These are phyloP conservation scores for Globisporangium nagaii DNA, from an alignment of 352 stramenopile genomes.

Conservation along the genomic window DNA sequence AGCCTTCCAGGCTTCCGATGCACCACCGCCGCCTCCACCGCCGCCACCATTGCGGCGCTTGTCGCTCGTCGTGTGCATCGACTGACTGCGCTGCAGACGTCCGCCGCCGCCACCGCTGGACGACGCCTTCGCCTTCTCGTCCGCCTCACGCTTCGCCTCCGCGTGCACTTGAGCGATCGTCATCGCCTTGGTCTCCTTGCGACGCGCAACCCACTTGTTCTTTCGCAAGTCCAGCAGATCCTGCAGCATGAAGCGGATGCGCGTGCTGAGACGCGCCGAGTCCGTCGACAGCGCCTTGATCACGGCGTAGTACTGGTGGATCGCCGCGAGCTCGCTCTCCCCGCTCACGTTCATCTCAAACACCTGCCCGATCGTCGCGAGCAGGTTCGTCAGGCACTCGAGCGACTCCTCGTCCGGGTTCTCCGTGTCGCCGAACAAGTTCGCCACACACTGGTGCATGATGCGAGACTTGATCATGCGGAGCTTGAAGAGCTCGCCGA, in stretches of 20 bases:
- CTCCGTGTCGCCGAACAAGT: constrained; percentile 69
- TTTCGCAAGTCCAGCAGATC: constrained; percentile 72
- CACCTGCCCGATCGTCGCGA: constrained; percentile 90
- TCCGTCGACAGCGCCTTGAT: constrained; percentile 68
- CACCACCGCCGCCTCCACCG: constrained; percentile 31
- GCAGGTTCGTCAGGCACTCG: constrained; percentile 93
- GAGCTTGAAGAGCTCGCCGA: constrained; percentile 95
- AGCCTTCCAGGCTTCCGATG: constrained; percentile 60
- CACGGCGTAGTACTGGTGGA: constrained; percentile 62
- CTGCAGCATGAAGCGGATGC: constrained; percentile 82
- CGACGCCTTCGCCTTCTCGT: constrained; percentile 57
- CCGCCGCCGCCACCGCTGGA: constrained; percentile 16
- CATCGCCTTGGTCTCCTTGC: constrained; percentile 82
- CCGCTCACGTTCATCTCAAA: constrained; percentile 66
- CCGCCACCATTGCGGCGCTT: constrained; percentile 28
- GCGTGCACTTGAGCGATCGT: constrained; percentile 79
- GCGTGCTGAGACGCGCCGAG: constrained; percentile 61
- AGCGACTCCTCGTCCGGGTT: constrained; percentile 92
- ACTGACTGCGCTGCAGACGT: constrained; percentile 59
- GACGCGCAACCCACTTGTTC: constrained; percentile 68
- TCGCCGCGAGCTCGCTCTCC: constrained; percentile 45
- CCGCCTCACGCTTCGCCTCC: constrained; percentile 61
- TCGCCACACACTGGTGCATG: constrained; percentile 90
- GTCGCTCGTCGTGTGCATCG: constrained; percentile 39
- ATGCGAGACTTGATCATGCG: constrained; percentile 93